Conservation (phyloP, 257 asterid species). For the Anisodus tanguticus region DNA sequence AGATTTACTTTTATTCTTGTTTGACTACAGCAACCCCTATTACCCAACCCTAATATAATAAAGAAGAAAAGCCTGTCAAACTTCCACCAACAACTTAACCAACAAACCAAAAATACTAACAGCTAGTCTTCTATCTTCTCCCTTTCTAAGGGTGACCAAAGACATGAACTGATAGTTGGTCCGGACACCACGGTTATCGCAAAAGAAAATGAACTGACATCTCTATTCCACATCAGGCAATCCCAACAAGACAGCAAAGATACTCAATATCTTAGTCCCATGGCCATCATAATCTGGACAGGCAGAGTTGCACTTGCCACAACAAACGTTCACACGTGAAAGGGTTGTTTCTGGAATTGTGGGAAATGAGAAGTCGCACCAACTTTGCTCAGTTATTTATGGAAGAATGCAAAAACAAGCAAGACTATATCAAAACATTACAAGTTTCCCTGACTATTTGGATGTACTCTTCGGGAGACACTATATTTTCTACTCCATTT, state of each 20-base stretch:
- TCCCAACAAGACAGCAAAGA: slow-evolving; percentile 8
- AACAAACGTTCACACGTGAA: not conserved
- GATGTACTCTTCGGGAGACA: slow-evolving; percentile 9
- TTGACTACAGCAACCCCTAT: not conserved
- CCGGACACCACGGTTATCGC: not conserved
- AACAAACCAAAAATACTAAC: not conserved
- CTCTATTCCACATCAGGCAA: not conserved
- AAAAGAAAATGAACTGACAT: not conserved
- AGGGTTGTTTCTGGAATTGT: not conserved
- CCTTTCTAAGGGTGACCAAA: slow-evolving; percentile 1
- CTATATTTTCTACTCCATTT: not conserved
- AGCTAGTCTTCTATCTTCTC: not conserved
- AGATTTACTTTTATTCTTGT: not conserved
- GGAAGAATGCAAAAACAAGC: not conserved
- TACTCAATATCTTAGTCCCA: too few species aligned
- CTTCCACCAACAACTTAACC: slow-evolving; percentile 13
- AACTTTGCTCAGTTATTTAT: not conserved
- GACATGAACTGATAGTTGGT: not conserved
- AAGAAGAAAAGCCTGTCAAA: not conserved
- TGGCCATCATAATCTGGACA: not conserved
- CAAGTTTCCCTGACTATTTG: not conserved
- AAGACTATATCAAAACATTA: not conserved
- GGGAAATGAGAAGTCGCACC: not conserved
- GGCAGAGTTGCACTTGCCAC: not conserved
- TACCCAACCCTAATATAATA: not conserved